Percentiles rank a stretch among this genome's conserved stretches.
These are phyloP conservation scores for Aspergillus japonicus DNA, from an alignment of 2,329 filamentous ascomycete species.

Conservation along the genomic window DNA sequence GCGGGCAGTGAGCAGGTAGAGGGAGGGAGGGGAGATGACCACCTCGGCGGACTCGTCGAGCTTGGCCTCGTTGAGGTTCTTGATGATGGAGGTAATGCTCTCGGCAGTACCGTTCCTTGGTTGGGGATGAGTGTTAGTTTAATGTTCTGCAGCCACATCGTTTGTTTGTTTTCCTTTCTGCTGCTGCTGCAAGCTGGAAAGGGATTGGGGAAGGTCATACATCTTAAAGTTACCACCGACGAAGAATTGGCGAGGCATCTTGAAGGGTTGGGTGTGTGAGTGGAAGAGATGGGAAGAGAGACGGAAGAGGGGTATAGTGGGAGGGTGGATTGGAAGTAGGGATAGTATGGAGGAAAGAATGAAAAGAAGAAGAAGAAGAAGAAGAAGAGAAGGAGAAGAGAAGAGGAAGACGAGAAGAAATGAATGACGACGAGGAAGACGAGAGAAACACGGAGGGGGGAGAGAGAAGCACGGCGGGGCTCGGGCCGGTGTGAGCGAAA, in stretches of 20 bases:
- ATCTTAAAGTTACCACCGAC: constrained; percentile 99
- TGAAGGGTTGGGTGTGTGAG: constrained; percentile 43
- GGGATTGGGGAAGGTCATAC: constrained; percentile 53
- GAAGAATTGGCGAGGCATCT: constrained; percentile 93
- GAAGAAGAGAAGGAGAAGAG: constrained; percentile 13
- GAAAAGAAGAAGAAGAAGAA: constrained; percentile 3
- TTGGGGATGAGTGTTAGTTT: constrained; percentile 19
- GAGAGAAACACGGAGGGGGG: constrained; percentile 7
- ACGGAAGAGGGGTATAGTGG: constrained; percentile 5
- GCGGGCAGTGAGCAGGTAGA: constrained; percentile 87
- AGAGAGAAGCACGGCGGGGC: background rate
- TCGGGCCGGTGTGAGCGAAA: constrained; percentile 3
- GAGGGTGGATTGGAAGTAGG: constrained; percentile 1
- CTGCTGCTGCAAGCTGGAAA: constrained; percentile 23
- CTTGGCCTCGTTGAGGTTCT: constrained; percentile 80
- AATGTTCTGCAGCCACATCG: background rate
- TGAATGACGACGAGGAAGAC: constrained; percentile 13
- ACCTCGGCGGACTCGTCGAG: constrained; percentile 70
- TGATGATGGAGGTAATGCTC: constrained; percentile 86
- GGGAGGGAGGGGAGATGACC: constrained; percentile 83
- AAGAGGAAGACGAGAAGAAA: constrained; percentile 14
- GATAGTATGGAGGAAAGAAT: constrained; percentile 8
- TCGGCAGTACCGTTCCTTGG: constrained; percentile 82
- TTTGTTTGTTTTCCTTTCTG: no score
- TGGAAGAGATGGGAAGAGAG: constrained; percentile 10